A percentile compares a stretch with the other conserved stretches of the same genome.
These are phyloP conservation scores for Sclerotinia glacialis DNA, from an alignment of 2,329 filamentous ascomycete genomes.

Conservation along the genomic window DNA sequence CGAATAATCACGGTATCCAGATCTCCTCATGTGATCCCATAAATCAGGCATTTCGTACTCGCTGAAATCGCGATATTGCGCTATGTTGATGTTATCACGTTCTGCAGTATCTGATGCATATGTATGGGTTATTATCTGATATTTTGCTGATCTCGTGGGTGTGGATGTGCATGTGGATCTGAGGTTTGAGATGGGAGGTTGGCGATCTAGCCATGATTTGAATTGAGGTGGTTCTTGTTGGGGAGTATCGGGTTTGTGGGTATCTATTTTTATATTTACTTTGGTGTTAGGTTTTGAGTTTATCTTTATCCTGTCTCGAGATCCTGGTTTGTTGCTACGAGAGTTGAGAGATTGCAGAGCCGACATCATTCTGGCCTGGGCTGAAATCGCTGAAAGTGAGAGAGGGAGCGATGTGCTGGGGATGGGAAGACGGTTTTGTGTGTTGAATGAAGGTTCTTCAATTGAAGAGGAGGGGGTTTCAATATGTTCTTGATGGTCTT, in stretches of 20 bases:
- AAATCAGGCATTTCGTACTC: neutral
- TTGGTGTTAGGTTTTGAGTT: neutral
- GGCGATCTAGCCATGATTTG: neutral
- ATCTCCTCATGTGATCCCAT: neutral
- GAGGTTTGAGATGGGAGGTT: neutral
- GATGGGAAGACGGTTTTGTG: no score
- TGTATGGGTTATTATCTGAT: neutral
- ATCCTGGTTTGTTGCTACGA: no score
- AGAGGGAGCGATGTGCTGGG: no score
- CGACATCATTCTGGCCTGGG: no score
- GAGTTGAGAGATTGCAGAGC: no score
- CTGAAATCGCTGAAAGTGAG: no score
- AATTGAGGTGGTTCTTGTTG: neutral
- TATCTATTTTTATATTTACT: neutral
- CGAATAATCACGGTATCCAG: neutral
- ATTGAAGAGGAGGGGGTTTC: no score
- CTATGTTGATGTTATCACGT: neutral
- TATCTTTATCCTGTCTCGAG: no score
- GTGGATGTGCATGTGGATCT: neutral
- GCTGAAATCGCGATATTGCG: neutral
- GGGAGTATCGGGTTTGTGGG: neutral
- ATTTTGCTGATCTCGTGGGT: fast-evolving
- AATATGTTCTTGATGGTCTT: no score
- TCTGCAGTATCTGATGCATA: neutral
- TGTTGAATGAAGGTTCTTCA: no score